Conservation (phyloP, 2,329 filamentous ascomycete genomes). For the Colletotrichum eleusines region DNA sequence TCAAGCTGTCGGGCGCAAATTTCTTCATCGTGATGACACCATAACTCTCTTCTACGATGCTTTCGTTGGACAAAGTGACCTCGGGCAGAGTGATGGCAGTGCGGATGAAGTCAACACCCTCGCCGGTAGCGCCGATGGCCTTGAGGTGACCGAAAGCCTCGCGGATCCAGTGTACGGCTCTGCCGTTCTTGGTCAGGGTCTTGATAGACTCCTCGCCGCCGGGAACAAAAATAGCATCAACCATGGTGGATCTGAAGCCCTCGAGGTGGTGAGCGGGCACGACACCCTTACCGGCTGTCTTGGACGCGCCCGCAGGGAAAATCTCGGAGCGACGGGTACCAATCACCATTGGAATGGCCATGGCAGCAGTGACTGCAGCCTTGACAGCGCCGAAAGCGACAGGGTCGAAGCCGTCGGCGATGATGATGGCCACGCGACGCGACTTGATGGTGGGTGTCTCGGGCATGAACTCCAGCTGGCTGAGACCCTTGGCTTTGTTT, state of each 20-base stretch:
- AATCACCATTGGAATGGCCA: constrained; percentile 80
- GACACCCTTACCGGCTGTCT: constrained; percentile 64
- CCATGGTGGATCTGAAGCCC: constrained; percentile 83
- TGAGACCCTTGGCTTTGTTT: constrained; percentile 74
- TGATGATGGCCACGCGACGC: constrained; percentile 79
- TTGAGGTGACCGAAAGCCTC: constrained; percentile 88
- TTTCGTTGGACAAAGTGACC: constrained; percentile 57
- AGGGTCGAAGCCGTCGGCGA: constrained; percentile 82
- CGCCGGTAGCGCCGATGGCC: constrained; percentile 80
- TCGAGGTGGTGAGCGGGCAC: constrained; percentile 83
- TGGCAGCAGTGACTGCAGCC: constrained; percentile 69
- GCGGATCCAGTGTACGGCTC: constrained; percentile 80
- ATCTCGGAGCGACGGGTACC: constrained; percentile 75
- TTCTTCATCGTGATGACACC: constrained; percentile 78
- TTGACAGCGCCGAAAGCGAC: constrained; percentile 74
- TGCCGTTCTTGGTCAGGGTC: constrained; percentile 75
- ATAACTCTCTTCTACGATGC: constrained; percentile 73
- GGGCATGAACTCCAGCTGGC: constrained; percentile 76
- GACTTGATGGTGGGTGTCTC: constrained; percentile 74
- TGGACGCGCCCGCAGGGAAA: constrained; percentile 69
- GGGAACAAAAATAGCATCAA: constrained; percentile 83
- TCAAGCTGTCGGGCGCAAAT: constrained; percentile 67
- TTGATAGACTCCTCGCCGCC: constrained; percentile 74
- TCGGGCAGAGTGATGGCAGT: constrained; percentile 58
- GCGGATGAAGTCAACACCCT: constrained; percentile 74